Conservation (phyloP, 192 early-diverging fungal species). For the Gryganskiella cystojenkinii region DNA sequence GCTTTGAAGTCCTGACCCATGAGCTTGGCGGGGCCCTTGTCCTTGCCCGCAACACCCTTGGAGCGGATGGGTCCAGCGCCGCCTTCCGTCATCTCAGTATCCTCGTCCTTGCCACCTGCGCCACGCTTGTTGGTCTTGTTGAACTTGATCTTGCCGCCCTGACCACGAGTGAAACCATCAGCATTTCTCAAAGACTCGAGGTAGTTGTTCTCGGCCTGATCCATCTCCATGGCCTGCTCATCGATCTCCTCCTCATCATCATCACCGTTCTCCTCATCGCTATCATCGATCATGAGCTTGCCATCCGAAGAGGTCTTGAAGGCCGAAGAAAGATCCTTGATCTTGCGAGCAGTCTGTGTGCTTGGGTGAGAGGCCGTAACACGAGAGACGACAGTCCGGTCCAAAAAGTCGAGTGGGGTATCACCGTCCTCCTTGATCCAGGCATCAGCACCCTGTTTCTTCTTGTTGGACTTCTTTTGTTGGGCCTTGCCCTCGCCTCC, state of each 20-base stretch:
- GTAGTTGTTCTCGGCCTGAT: constrained; percentile 85
- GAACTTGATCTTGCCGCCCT: constrained; percentile 91
- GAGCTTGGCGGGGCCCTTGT: constrained; percentile 52
- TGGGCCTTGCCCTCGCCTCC: constrained; percentile 41
- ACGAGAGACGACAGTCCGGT: constrained; percentile 80
- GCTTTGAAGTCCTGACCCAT: constrained; percentile 87
- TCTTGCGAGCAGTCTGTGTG: constrained; percentile 44
- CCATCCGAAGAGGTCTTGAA: constrained; percentile 83
- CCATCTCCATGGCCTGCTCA: constrained; percentile 49
- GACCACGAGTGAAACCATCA: constrained; percentile 87
- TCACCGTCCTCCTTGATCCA: constrained; percentile 79
- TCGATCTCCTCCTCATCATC: constrained; percentile 42
- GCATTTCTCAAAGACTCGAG: constrained; percentile 80
- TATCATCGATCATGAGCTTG: constrained; percentile 84
- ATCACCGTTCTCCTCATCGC: constrained; percentile 54
- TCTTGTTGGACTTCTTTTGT: constrained; percentile 55
- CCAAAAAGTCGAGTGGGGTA: constrained; percentile 91
- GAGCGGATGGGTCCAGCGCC: constrained; percentile 47
- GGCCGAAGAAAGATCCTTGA: constrained; percentile 54
- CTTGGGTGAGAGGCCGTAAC: constrained; percentile 57
- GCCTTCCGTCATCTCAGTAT: constrained; percentile 57
- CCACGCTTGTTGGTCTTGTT: constrained; percentile 77
- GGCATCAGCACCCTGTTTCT: constrained; percentile 41
- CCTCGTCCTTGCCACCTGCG: constrained; percentile 72
- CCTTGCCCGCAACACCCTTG: constrained; percentile 39